These are phyloP conservation scores for Trichoderma asperelloides DNA, from an alignment of 495 filamentous ascomycete species.

Conservation along the genomic window DNA sequence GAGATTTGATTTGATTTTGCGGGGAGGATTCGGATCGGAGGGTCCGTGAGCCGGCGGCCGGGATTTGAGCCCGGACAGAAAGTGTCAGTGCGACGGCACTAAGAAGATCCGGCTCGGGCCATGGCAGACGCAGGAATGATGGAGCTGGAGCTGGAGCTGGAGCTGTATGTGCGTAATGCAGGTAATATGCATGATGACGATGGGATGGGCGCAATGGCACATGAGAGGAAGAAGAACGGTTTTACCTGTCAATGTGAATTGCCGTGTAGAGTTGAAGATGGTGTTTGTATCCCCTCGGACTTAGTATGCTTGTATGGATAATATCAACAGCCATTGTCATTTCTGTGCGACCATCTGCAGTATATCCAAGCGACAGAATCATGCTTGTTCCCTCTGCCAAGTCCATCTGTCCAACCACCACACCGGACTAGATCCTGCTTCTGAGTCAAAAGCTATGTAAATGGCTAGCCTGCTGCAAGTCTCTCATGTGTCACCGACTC, in stretches of 20 bases:
- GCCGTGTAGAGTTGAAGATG: no score
- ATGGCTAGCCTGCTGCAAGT: background rate
- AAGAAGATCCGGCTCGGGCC: background rate
- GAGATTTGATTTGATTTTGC: background rate
- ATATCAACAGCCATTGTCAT: no score
- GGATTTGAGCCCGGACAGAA: background rate
- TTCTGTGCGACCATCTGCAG: no score
- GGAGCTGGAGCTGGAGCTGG: background rate
- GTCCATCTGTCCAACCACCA: no score
- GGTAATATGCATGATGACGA: background rate
- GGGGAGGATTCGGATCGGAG: conserved; percentile 1
- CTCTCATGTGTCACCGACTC: background rate
- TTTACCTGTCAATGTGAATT: no score
- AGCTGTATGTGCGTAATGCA: no score
- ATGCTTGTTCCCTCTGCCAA: no score
- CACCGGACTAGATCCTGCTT: background rate
- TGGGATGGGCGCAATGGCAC: background rate
- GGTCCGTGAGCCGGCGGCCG: background rate
- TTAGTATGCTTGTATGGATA: no score
- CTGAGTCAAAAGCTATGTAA: background rate
- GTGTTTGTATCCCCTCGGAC: no score
- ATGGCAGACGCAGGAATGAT: background rate
- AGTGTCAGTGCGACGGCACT: background rate
- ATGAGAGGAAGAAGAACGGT: no score
- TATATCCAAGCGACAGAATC: no score